Conservation (phyloP, 768 basidiomycete species). For the Boletus speciosus region DNA sequence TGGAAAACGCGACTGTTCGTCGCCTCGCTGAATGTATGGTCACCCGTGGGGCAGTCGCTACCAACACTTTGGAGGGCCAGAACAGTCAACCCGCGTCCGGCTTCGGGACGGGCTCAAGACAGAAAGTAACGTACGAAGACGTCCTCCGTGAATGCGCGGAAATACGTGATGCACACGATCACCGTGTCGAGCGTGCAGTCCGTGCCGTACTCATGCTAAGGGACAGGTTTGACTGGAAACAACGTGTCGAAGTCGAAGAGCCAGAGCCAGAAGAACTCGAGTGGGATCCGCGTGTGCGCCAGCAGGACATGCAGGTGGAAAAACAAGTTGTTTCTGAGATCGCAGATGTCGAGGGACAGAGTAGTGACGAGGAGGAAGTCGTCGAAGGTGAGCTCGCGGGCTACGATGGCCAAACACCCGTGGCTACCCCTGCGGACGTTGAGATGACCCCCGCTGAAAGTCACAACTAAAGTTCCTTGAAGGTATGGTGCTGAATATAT, state of each 20-base stretch:
- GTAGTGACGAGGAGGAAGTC: slow-evolving; percentile 37
- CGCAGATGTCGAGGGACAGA: slow-evolving; percentile 32
- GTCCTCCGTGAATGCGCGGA: slow-evolving; percentile 64
- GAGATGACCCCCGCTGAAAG: slow-evolving; percentile 16
- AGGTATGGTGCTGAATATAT: not conserved
- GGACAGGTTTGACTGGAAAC: slow-evolving; percentile 81
- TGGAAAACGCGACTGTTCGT: slow-evolving; percentile 71
- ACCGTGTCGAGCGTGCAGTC: slow-evolving; percentile 72
- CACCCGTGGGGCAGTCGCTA: slow-evolving; percentile 46
- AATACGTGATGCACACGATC: slow-evolving; percentile 69
- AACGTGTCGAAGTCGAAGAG: slow-evolving; percentile 72
- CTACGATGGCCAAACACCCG: slow-evolving; percentile 28
- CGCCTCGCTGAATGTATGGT: slow-evolving; percentile 64
- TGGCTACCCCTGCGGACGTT: slow-evolving; percentile 18
- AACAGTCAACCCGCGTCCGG: slow-evolving; percentile 23
- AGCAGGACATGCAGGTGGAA: slow-evolving; percentile 7
- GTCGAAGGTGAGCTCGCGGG: slow-evolving; percentile 35
- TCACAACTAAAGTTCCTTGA: not conserved
- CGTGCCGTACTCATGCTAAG: slow-evolving; percentile 72
- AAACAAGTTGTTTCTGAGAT: slow-evolving; percentile 13
- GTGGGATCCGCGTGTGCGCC: slow-evolving; percentile 55
- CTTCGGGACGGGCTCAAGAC: slow-evolving; percentile 20
- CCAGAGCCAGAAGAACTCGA: slow-evolving; percentile 78
- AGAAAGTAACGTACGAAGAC: slow-evolving; percentile 45
- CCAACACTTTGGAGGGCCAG: slow-evolving; percentile 46